phyloP scores from a whole-genome alignment of 1,284 basidiomycete genomes.

The Ceratobasidium sp. region DNA sequence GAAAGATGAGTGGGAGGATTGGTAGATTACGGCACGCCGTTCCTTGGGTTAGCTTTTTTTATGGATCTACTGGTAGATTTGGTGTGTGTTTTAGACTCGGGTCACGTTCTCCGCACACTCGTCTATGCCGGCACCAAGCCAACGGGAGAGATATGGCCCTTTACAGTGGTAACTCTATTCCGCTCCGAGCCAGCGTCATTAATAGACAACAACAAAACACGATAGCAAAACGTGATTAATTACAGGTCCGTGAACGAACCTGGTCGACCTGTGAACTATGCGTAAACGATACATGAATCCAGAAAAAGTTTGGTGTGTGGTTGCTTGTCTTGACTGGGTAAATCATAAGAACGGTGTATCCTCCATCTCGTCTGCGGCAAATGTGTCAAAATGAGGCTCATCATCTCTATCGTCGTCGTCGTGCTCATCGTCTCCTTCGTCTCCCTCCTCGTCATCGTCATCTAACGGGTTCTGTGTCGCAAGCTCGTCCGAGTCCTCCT shows the following conservation, averaged over 20 bases:
- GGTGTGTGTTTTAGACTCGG: slow-evolving; percentile 26
- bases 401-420: slow-evolving; percentile 62
- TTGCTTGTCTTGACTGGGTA: slow-evolving; percentile 2
- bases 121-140: slow-evolving; percentile 25
- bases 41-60: slow-evolving; percentile 16
- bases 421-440: slow-evolving; percentile 57
- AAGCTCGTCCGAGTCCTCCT: slow-evolving; percentile 55
- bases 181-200: not conserved
- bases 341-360: slow-evolving; percentile 78
- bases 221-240: slow-evolving; percentile 30
- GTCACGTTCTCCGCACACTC: slow-evolving; percentile 13
- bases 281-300: slow-evolving; percentile 40
- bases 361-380: slow-evolving; percentile 86
- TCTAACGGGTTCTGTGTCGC: slow-evolving; percentile 47
- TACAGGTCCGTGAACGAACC: slow-evolving; percentile 25
- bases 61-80: slow-evolving; percentile 30
- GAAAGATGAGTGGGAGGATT: slow-evolving; percentile 45
- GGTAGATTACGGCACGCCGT: slow-evolving; percentile 34
- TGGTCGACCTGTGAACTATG: slow-evolving; percentile 25
- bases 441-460: slow-evolving; percentile 51
- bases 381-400: slow-evolving; percentile 77
- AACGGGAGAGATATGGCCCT: slow-evolving; percentile 12
- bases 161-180: slow-evolving; percentile 32
- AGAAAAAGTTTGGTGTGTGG: slow-evolving; percentile 20
- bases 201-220: not conserved